phyloP scores from a whole-genome alignment of 73 alveolate genomes.

The Tetrahymena borealis region DNA sequence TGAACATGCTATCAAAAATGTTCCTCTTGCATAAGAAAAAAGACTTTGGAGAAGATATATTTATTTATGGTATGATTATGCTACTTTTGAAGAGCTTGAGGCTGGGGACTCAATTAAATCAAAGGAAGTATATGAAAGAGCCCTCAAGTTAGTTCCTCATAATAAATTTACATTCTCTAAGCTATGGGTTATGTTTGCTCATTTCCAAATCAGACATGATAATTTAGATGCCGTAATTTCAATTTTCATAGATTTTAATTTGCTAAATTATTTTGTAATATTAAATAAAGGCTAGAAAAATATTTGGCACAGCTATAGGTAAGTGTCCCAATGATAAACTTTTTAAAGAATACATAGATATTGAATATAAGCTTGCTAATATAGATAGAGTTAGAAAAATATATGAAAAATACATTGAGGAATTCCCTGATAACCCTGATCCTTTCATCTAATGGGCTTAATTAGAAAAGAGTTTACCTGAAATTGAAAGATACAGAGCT shows the following conservation, averaged over 20 bases:
- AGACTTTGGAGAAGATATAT: constrained; percentile 30
- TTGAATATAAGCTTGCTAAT: constrained; percentile 84
- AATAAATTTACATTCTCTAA: constrained; percentile 79
- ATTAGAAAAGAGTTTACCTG: constrained; percentile 81
- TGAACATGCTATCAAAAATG: constrained; percentile 36
- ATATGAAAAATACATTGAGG: constrained; percentile 73
- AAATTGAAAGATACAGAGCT: constrained; percentile 73
- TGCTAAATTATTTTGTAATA: neutral
- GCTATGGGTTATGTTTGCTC: constrained; percentile 85
- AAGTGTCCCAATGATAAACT: constrained; percentile 80
- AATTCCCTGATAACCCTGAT: constrained; percentile 61
- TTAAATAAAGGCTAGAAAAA: constrained; percentile 64
- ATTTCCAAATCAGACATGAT: constrained; percentile 70
- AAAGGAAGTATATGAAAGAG: constrained; percentile 76
- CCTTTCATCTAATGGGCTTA: constrained; percentile 86
- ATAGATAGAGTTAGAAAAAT: constrained; percentile 79
- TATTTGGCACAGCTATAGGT: constrained; percentile 88
- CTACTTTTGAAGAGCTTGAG: constrained; percentile 86
- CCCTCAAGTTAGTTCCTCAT: constrained; percentile 80
- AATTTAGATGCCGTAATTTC: constrained; percentile 46
- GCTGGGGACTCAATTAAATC: constrained; percentile 68
- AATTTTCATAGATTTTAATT: neutral
- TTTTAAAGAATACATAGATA: constrained; percentile 73
- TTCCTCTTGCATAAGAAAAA: constrained; percentile 35
- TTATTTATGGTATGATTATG: constrained; percentile 92